Evolutionary conservation across 2,329 filamentous ascomycete species (phyloP).

Genomic region (Arachnopeziza araneosa): DNA sequence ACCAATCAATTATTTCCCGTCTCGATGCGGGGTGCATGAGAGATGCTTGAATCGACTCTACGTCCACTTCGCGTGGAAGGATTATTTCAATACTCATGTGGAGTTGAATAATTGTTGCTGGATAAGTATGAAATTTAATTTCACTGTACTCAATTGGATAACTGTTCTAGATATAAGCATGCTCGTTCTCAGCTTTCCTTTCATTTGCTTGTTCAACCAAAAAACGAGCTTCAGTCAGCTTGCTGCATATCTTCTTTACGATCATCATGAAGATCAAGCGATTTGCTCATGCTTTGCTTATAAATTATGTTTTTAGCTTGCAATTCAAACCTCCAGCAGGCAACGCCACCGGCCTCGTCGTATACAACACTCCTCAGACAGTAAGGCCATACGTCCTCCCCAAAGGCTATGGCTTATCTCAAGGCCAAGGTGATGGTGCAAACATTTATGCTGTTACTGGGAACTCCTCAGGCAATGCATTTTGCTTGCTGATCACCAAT

Average conservation of each 20-base stretch:
- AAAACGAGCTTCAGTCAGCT: not conserved
- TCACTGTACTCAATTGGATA: not conserved
- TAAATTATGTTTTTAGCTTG: not conserved
- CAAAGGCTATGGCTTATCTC: not conserved
- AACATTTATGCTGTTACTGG: not conserved
- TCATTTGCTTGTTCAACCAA: not conserved
- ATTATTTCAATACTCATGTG: not conserved
- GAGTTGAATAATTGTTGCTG: too few relatives aligned
- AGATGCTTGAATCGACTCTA: not conserved
- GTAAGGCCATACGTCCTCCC: not conserved
- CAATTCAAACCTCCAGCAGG: not conserved
- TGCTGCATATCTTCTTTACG: not conserved
- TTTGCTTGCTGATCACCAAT: not conserved
- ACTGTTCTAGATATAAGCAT: not conserved
- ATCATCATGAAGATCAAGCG: not conserved
- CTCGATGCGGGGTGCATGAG: not conserved
- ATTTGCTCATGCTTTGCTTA: not conserved
- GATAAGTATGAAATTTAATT: not conserved
- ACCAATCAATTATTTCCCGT: not conserved
- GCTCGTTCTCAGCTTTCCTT: not conserved
- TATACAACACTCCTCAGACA: not conserved
- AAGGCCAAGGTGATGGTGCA: not conserved
- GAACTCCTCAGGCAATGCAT: not conserved
- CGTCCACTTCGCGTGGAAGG: not conserved
- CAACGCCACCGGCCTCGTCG: not conserved